Conservation (phyloP, 257 asterid genomes). For the Craterostigma plantagineum region DNA sequence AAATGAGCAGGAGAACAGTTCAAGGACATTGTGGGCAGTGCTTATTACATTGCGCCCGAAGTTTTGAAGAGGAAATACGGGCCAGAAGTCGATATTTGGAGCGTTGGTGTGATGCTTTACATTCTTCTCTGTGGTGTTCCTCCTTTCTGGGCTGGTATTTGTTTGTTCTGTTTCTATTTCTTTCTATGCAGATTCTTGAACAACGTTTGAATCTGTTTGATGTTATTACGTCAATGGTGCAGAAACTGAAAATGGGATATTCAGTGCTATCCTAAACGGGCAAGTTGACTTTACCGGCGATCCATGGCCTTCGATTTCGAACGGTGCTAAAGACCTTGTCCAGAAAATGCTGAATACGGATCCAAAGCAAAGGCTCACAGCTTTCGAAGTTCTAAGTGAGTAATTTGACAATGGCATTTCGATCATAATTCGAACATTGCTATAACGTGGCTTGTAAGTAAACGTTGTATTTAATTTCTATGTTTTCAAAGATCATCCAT, state of each 20-base stretch:
- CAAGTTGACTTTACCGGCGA: slow-evolving; percentile 71
- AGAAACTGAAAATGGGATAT: slow-evolving; percentile 87
- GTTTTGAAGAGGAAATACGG: slow-evolving; percentile 85
- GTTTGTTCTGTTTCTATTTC: not conserved
- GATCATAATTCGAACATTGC: not conserved
- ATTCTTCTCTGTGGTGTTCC: slow-evolving; percentile 89
- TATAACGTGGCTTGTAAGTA: not conserved
- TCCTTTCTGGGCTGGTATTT: slow-evolving; percentile 79
- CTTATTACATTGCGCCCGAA: slow-evolving; percentile 93
- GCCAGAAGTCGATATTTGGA: slow-evolving; percentile 93
- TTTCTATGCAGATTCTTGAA: not conserved
- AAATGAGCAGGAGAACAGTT: slow-evolving; percentile 46
- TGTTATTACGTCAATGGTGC: slow-evolving; percentile 1
- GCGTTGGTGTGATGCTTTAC: slow-evolving; percentile 84
- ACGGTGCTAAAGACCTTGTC: slow-evolving; percentile 81
- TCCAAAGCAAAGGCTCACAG: slow-evolving; percentile 78
- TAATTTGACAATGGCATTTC: not conserved
- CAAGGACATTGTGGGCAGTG: slow-evolving; percentile 93
- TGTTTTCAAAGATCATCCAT: slow-evolving; percentile 26
- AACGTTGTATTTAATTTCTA: not conserved
- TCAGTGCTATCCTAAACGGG: slow-evolving; percentile 67
- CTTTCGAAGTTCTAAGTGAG: slow-evolving; percentile 73
- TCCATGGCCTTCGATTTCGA: slow-evolving; percentile 91
- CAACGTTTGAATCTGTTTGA: not conserved
- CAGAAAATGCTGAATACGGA: slow-evolving; percentile 65